Base-by-base conservation (phyloP, 768 basidiomycete species). In the Sporobolomyces roseus region DNA sequence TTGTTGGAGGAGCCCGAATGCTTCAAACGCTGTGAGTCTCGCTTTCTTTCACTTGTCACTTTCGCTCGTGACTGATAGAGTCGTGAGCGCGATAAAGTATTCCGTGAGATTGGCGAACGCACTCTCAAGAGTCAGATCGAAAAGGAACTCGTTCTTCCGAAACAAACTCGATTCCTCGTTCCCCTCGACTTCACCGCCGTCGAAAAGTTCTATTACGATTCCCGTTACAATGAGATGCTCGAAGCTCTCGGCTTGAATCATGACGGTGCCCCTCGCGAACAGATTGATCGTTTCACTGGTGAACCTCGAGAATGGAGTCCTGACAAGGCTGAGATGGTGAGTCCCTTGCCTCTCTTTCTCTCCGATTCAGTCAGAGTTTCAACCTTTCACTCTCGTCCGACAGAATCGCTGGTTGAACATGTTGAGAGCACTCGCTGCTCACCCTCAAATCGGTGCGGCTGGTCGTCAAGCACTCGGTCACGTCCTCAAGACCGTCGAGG, bases 111-210 rank as follows among this genome's bases (percentile, higher is more conserved):
- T 33, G 79, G 77, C 0, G 75, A 78, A 0, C 68, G 81, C 8
- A 80, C 79, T 3, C 76, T 77, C 33, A 81, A 81, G 72, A 62
- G 65, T 16, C 62, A 73, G 30, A 66, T 76, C 13, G 23, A 46
- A 25, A 27, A 72, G 45, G 80, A 81, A 61, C 74, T 80, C 41
- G 71, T 72, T 21, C 74, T 81, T 5, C 80, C 80, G 16, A 58
- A 53, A 25, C 80, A 81, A 61, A 51, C 56, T 1, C 71, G 80
- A 38, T 75, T 61, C 30, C 66, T 80, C 25, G 77, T 80, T 5
- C 79, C 79, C 1, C 75, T 79, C 74, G 77, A 77, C 29, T 69
- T 80, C 21, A 77, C 76, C 16, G 71, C 77, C 3, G 75, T 72
- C 46, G 68, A 72, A 58, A 60, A 58, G 38, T 74, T 50, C 68